Evolutionary conservation across 2,329 filamentous ascomycete genomes (phyloP).

Genomic region (Aspergillus quadricinctus): DNA sequence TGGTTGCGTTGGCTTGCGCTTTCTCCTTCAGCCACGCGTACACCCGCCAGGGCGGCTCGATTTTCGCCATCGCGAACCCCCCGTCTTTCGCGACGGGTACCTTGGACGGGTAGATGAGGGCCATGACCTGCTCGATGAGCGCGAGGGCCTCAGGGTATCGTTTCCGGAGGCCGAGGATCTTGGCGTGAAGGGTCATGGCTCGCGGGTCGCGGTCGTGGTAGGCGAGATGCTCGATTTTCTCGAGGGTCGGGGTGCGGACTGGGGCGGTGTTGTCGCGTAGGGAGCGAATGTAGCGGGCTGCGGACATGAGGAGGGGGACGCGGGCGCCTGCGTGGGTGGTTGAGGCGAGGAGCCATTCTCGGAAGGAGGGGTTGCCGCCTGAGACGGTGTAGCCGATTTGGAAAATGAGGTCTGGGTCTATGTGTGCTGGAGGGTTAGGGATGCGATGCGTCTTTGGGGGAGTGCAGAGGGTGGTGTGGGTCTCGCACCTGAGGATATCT

Average conservation of each 20-base stretch:
- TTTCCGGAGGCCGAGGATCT: slow-evolving; percentile 20
- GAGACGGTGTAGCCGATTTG: slow-evolving; percentile 18
- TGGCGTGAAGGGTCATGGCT: slow-evolving; percentile 27
- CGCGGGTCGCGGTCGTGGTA: slow-evolving; percentile 20
- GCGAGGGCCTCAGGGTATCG: slow-evolving; percentile 17
- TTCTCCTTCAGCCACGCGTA: slow-evolving; percentile 20
- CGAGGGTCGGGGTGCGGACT: slow-evolving; percentile 9
- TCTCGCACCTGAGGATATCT: slow-evolving; percentile 8
- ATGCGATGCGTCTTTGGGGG: neutral
- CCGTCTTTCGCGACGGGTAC: neutral
- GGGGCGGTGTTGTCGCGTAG: neutral
- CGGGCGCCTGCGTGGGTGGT: slow-evolving; percentile 20
- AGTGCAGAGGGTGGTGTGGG: neutral
- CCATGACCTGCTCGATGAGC: slow-evolving; percentile 24
- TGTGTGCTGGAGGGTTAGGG: neutral
- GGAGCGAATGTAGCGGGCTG: slow-evolving; percentile 5
- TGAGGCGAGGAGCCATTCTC: slow-evolving; percentile 18
- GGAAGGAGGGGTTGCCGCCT: slow-evolving; percentile 1
- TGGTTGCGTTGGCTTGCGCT: neutral
- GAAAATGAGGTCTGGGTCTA: slow-evolving; percentile 23
- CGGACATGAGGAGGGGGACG: slow-evolving; percentile 14
- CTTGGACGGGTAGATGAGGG: slow-evolving; percentile 15
- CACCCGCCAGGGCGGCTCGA: slow-evolving; percentile 26
- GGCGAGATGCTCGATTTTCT: slow-evolving; percentile 21
- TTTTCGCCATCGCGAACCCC: neutral